These are phyloP conservation scores for Podospora pseudocomata DNA, from an alignment of 495 filamentous ascomycete species.

Conservation along the genomic window DNA sequence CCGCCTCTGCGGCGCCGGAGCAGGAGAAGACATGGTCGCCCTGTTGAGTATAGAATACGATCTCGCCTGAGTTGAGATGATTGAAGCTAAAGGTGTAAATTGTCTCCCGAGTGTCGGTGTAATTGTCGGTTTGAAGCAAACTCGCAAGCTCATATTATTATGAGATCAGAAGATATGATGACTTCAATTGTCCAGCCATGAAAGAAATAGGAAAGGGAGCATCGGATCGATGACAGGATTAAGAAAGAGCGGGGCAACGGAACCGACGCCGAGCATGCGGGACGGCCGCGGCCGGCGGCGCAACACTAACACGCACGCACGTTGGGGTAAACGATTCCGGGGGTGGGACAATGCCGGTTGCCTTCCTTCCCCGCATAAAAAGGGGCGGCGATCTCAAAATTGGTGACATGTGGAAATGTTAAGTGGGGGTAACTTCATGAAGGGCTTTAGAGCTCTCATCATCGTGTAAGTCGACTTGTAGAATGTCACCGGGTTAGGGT, in stretches of 20 bases:
- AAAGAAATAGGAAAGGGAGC: not conserved
- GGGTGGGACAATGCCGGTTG: conserved; percentile 3
- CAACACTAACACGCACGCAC: not conserved
- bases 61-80: not conserved
- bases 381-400: not conserved
- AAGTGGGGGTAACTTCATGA: not conserved
- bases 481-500: not conserved
- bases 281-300: not conserved
- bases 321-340: conserved; percentile 21
- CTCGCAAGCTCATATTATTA: not conserved
- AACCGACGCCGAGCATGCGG: not conserved
- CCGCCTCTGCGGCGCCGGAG: conserved; percentile 31
- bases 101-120: not conserved
- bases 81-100: not conserved
- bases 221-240: not conserved
- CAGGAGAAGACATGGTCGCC: conserved; percentile 27
- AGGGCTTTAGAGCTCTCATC: too few relatives aligned
- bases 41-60: not conserved
- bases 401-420: not conserved
- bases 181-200: not conserved
- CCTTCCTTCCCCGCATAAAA: not conserved
- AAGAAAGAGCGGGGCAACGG: conserved; percentile 10
- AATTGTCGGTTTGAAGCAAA: not conserved
- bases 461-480: too few relatives aligned
- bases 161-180: not conserved